A percentile compares a stretch with the other conserved stretches of the same genome.
Evolutionary conservation across 2,329 filamentous ascomycete genomes (phyloP).

Genomic region (Grosmannia clavigera): DNA sequence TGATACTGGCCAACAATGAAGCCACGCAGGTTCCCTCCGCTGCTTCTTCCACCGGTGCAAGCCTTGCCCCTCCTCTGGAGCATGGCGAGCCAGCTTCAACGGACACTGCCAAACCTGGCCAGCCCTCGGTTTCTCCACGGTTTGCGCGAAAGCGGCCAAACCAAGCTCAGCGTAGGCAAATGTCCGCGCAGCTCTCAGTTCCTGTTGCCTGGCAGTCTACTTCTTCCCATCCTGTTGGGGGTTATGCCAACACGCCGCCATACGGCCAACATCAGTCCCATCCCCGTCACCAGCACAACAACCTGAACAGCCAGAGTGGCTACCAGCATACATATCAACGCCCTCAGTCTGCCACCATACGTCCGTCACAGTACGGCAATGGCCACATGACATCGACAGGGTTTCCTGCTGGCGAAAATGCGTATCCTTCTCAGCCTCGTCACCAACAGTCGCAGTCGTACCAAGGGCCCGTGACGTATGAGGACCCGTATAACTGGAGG

Average conservation of each 20-base stretch:
- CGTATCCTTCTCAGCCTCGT: slow-evolving; percentile 14
- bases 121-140: slow-evolving; percentile 5
- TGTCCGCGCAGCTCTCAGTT: slow-evolving; percentile 46
- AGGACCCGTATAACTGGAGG: slow-evolving; percentile 18
- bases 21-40: neutral
- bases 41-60: neutral
- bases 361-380: slow-evolving; percentile 16
- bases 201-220: slow-evolving; percentile 34
- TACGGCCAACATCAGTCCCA: slow-evolving; percentile 22
- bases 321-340: slow-evolving; percentile 15
- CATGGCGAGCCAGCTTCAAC: neutral
- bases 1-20: slow-evolving; percentile 13
- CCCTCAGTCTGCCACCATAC: slow-evolving; percentile 22
- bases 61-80: neutral
- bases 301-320: slow-evolving; percentile 5
- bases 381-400: slow-evolving; percentile 7
- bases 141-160: slow-evolving; percentile 39
- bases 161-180: slow-evolving; percentile 50
- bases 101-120: neutral
- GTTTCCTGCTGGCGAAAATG: slow-evolving; percentile 4
- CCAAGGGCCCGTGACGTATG: slow-evolving; percentile 16
- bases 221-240: slow-evolving; percentile 18
- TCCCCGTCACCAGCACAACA: slow-evolving; percentile 17
- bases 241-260: slow-evolving; percentile 18
- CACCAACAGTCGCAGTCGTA: slow-evolving; percentile 22